Percentiles rank a stretch among this genome's conserved stretches.
These are phyloP conservation scores for Cornus suecica DNA, from an alignment of 148 eudicot species.

Conservation along the genomic window DNA sequence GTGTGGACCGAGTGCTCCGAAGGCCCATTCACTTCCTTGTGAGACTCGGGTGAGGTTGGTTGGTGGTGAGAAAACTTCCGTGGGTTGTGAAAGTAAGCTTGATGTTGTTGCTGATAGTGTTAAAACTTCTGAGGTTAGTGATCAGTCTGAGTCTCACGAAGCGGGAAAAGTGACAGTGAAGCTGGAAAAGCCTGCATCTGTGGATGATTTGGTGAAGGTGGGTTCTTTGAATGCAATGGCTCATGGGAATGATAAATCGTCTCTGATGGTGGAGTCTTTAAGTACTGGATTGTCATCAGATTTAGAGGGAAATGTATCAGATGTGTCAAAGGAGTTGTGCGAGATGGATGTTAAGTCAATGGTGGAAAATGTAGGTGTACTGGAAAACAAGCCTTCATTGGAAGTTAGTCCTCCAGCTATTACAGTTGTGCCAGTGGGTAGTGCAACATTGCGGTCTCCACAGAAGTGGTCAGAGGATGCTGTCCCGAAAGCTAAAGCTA, in stretches of 20 bases:
- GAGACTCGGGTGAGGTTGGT: slow-evolving; percentile 8
- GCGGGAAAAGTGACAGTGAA: slow-evolving; percentile 11
- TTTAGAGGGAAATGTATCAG: background rate
- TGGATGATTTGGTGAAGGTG: slow-evolving; percentile 21
- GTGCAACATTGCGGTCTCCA: slow-evolving; percentile 12
- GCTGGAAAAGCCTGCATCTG: slow-evolving; percentile 6
- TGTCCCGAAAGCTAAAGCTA: slow-evolving; percentile 19
- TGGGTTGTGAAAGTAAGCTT: slow-evolving; percentile 6
- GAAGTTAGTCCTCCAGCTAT: slow-evolving; percentile 10
- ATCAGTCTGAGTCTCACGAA: slow-evolving; percentile 17
- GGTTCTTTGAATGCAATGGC: slow-evolving; percentile 1
- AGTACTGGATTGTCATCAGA: slow-evolving; percentile 3
- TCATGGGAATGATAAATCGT: slow-evolving; percentile 6
- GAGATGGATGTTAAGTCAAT: background rate
- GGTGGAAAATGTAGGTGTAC: slow-evolving; percentile 9
- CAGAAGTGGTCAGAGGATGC: slow-evolving; percentile 16
- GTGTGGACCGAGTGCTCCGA: slow-evolving; percentile 51
- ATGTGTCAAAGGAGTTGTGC: slow-evolving; percentile 10
- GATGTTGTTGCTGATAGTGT: slow-evolving; percentile 18
- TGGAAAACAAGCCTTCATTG: background rate
- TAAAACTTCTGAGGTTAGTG: slow-evolving; percentile 16
- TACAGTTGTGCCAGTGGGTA: slow-evolving; percentile 13
- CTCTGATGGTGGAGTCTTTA: background rate
- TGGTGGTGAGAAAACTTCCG: slow-evolving; percentile 5
- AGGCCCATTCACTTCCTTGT: slow-evolving; percentile 8